Evolutionary conservation across 805 yeast species (phyloP).

Genomic region (Yamadazyma laniorum): DNA sequence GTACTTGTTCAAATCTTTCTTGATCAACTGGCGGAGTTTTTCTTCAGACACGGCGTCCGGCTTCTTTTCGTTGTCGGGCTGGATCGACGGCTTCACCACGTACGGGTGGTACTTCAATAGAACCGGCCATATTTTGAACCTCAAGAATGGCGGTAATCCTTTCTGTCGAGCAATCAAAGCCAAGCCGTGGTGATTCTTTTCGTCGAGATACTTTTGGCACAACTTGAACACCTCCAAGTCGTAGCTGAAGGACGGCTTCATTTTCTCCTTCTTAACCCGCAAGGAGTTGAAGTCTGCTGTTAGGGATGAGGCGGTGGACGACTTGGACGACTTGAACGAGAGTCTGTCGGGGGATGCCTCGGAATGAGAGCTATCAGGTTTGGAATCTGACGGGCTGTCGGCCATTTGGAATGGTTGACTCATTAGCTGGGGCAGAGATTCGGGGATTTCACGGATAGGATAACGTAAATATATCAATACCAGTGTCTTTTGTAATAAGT

Average conservation of each 20-base stretch:
- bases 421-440: too few relatives aligned
- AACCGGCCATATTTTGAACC: conserved; percentile 83
- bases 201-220: conserved; percentile 53
- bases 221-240: conserved; percentile 49
- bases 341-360: conserved; percentile 6
- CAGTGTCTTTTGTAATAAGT: too few relatives aligned
- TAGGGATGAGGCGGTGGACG: not conserved
- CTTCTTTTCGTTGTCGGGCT: conserved; percentile 48
- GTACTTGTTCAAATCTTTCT: conserved; percentile 61
- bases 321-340: conserved; percentile 1
- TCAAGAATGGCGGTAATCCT: conserved; percentile 80
- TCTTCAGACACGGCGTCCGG: conserved; percentile 17
- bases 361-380: not conserved
- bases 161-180: conserved; percentile 78
- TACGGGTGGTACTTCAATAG: conserved; percentile 80
- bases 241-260: conserved; percentile 30
- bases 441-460: too few relatives aligned
- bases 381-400: not conserved
- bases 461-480: too few relatives aligned
- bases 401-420: not conserved
- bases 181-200: conserved; percentile 67
- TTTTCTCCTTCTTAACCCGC: not conserved
- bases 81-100: conserved; percentile 71
- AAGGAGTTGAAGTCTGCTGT: not conserved
- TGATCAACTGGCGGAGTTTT: conserved; percentile 36